Percentiles rank a stretch among this genome's conserved stretches.
Evolutionary conservation across 768 basidiomycete genomes (phyloP).

Genomic region (Pholiota molesta): DNA sequence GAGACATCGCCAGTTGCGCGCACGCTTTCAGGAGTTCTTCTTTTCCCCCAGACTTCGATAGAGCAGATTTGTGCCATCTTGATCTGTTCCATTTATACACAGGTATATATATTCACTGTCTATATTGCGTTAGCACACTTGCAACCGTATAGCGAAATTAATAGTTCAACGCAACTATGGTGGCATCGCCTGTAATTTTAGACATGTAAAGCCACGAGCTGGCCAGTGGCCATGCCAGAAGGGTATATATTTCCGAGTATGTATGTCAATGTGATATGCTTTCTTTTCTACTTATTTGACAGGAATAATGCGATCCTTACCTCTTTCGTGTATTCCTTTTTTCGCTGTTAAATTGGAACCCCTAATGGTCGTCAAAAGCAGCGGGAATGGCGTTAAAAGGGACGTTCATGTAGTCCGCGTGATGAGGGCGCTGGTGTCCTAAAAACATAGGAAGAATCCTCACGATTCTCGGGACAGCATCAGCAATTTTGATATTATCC

Average conservation of each 20-base stretch:
- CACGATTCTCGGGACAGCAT: slow-evolving; percentile 2
- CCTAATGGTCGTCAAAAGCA: background rate
- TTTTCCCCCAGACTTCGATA: slow-evolving; percentile 12
- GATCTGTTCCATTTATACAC: slow-evolving; percentile 10
- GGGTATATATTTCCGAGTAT: background rate
- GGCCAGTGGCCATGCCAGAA: background rate
- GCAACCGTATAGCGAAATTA: background rate
- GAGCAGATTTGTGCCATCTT: slow-evolving; percentile 1
- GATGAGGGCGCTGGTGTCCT: background rate
- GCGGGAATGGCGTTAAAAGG: background rate
- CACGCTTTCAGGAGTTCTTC: slow-evolving; percentile 6
- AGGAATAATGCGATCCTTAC: too few relatives aligned
- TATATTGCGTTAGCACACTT: slow-evolving; percentile 2
- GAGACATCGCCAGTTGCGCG: too few relatives aligned
- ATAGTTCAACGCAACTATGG: background rate
- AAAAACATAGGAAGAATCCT: background rate
- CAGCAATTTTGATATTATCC: slow-evolving; percentile 1
- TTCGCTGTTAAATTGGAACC: background rate
- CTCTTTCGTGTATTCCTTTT: background rate
- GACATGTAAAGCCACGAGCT: background rate
- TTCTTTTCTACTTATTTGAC: background rate
- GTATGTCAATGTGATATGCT: background rate
- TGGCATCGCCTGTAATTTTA: slow-evolving; percentile 2
- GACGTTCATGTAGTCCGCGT: background rate
- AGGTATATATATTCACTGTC: background rate